Conservation (phyloP, 306 rosid species). For the Cyamopsis tetragonoloba region DNA sequence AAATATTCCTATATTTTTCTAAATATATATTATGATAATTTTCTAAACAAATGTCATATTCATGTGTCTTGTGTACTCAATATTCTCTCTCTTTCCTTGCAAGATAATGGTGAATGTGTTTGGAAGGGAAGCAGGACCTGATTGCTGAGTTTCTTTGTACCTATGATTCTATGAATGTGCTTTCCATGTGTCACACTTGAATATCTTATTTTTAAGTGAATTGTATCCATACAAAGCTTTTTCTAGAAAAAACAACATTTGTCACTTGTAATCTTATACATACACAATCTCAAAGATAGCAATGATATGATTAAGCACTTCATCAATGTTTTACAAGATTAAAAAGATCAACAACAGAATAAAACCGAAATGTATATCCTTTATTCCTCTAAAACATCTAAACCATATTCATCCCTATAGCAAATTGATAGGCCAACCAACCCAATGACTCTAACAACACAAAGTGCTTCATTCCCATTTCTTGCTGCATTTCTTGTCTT, state of each 20-base stretch:
- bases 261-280: neutral
- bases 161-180: slow-evolving; percentile 1
- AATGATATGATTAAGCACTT: slow-evolving; percentile 9
- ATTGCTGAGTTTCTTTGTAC: neutral
- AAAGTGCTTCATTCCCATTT: slow-evolving; percentile 20
- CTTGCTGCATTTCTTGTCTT: slow-evolving; percentile 16
- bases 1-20: too few species aligned
- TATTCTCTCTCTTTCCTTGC: too few species aligned
- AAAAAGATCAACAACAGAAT: slow-evolving; percentile 9
- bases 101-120: neutral
- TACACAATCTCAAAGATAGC: neutral
- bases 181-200: neutral
- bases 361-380: slow-evolving; percentile 6
- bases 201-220: neutral
- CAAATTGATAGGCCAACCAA: slow-evolving; percentile 11
- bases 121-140: neutral
- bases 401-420: slow-evolving; percentile 5
- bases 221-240: neutral
- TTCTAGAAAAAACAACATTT: neutral
- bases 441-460: neutral
- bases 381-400: slow-evolving; percentile 21
- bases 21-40: too few species aligned
- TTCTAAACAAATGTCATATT: too few species aligned
- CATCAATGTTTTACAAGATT: slow-evolving; percentile 10
- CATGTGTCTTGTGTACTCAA: too few species aligned